Evolutionary conservation across 768 basidiomycete genomes (phyloP), one percentile per base, ranked within the genome.

Genomic region (Bullera alba): DNA sequence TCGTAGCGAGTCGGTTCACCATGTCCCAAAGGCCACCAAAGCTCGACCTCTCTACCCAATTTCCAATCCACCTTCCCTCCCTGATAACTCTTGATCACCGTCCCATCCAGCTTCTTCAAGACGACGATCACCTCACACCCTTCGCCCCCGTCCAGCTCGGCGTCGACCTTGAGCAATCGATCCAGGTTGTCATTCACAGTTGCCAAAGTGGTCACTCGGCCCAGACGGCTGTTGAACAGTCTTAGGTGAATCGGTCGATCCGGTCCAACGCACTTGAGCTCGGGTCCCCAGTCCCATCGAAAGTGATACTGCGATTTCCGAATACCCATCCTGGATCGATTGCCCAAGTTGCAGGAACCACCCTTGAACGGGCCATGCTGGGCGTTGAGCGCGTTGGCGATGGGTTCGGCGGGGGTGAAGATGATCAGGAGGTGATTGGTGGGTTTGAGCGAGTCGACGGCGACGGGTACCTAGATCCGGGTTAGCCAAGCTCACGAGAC

Each of bases 1-100:
- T 74, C 77, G 67, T 92, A 90, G 4, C 89, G 63, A 0, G 85
- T 80, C 68, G 92, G 91, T 38, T 77, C 74, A 2, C 91, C 90
- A 52, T 87, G 83, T 44, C 81, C 83, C 6, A 86, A 78, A 25
- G 88, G 87, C 69, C 84, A 91, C 90, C 90, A 92, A 2, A 89
- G 78, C 34, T 84, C 78, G 27, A 86, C 63, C 38, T 81, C 76
- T 34, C 80, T 83, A 14, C 47, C 64, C 58, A 85, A 81, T 25
- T 74, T 59, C 60, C 81, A 81, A 23, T 75, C 61, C 23, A 76
- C 73, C 74, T 65, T 8, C 75, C 73, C 2, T 57, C 30, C 29
- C 74, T 69, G 42, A 78, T 72, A 2, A 77, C 63, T 2, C 72
- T 63, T 69, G 42, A 78, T 72, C 2, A 78, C 63, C 2, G 71